Percentiles rank a stretch among this genome's conserved stretches.
Evolutionary conservation across 768 basidiomycete species (phyloP).

Genomic region (Collybiopsis confluens): DNA sequence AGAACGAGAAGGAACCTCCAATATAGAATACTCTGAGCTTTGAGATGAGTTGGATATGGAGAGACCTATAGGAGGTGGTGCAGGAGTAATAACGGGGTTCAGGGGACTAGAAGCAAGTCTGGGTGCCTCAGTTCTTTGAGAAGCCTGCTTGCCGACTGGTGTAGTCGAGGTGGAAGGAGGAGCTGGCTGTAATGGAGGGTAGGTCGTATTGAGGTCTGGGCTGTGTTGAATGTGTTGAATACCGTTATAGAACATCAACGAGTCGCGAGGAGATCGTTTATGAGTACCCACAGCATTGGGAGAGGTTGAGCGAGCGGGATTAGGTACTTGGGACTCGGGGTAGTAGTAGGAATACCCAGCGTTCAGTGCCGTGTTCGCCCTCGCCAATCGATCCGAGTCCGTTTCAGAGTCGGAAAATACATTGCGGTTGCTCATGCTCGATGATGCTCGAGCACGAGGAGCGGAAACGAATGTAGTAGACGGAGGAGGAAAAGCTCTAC

Average conservation of each 20-base stretch:
- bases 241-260: conserved; percentile 1
- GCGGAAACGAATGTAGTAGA: background rate
- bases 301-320: background rate
- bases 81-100: background rate
- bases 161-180: background rate
- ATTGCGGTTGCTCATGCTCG: background rate
- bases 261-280: background rate
- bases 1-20: background rate
- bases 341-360: conserved; percentile 32
- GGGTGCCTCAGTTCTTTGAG: background rate
- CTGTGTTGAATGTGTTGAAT: background rate
- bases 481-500: background rate
- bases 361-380: conserved; percentile 40
- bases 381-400: conserved; percentile 34
- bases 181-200: background rate
- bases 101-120: background rate
- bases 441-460: background rate
- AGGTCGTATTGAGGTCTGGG: background rate
- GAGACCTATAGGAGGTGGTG: background rate
- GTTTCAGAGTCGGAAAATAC: conserved; percentile 18
- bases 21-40: conserved; percentile 1
- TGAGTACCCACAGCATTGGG: background rate
- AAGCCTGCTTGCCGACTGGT: background rate
- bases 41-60: conserved; percentile 6
- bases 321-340: background rate